Evolutionary conservation across 2,329 filamentous ascomycete genomes (phyloP), one percentile per base, ranked within the genome.

Genomic region (Chaetomium strumarium): DNA sequence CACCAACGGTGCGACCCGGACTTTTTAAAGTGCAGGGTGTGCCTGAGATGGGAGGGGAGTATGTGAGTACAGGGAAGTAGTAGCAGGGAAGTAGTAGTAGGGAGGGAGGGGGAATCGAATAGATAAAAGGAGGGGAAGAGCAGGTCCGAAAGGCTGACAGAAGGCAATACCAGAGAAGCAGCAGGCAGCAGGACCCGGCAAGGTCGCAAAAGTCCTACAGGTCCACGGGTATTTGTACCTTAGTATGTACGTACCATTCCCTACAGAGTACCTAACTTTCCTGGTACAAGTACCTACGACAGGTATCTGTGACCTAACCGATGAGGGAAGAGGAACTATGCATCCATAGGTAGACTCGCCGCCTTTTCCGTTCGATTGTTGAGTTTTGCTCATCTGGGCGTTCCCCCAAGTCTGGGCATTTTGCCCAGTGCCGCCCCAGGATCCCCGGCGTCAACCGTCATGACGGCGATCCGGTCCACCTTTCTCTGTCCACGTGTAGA

Each of bases 1-100:
- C 52, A 45, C 56, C 43, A 51, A 42, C 34, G 24, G 29, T 55
- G 49, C 34, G 39, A 52, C 36, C 39, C 36, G 41, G 30, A 37
- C 20, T 43, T 17, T 30, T 17, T 16, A 40, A 46, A 29, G 43
- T 51, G 52, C 48, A 47, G 44, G 30, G 37, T 37, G 55, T 51
- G 41, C 24, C 19, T 49, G 45, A n/a, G 39, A 19, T 24, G 39
- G 9, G 34, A 14, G 34, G 5, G 34, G 7, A n/a, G 13, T n/a
- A n/a, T 6, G 8, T 13, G 7, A 4, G 16, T 13, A 37, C 7
- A 37, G 14, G 34, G 14, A 37, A n/a, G n/a, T n/a, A 8, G 34
- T 14, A 4, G 13, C 5, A 16, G 20, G 34, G 16, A 16, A n/a
- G n/a, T n/a, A 8, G 34, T 14, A 4, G 13, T n/a, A 16, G 20